Conservation (phyloP, 2,329 filamentous ascomycete species). For the Pyricularia sp. region DNA sequence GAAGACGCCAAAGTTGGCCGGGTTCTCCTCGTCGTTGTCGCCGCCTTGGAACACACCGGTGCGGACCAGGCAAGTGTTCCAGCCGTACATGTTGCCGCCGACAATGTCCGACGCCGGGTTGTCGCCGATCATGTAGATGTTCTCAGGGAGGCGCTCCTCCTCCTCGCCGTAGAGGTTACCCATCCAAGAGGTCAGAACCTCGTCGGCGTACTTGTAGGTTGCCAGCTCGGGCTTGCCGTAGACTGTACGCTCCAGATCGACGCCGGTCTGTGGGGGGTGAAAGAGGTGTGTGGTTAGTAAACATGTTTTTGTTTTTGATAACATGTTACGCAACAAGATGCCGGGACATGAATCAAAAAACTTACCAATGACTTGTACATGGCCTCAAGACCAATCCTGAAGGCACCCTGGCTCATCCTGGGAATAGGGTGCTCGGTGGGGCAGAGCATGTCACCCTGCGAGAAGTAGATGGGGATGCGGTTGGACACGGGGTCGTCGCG, state of each 20-base stretch:
- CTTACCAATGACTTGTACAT: constrained; percentile 55
- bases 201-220: constrained; percentile 72
- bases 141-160: constrained; percentile 57
- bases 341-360: not conserved
- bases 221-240: constrained; percentile 68
- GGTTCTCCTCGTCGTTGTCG: constrained; percentile 68
- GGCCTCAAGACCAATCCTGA: constrained; percentile 64
- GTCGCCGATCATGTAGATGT: constrained; percentile 71
- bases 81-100: constrained; percentile 72
- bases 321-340: too few relatives aligned
- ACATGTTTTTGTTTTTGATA: too few relatives aligned
- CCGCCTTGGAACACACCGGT: constrained; percentile 72
- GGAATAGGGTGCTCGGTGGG: constrained; percentile 56
- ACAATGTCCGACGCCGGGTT: constrained; percentile 67
- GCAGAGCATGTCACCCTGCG: constrained; percentile 39
- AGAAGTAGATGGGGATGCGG: constrained; percentile 65
- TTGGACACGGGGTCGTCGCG: constrained; percentile 51
- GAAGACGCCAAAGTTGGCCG: constrained; percentile 70
- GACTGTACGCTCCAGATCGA: constrained; percentile 64
- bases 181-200: constrained; percentile 67
- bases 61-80: constrained; percentile 71
- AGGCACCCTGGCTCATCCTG: constrained; percentile 65
- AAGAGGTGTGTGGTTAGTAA: not conserved
- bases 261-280: constrained; percentile 36
- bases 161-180: constrained; percentile 54